phyloP scores from a whole-genome alignment of 2,329 filamentous ascomycete genomes.

The Seiridium unicorne region DNA sequence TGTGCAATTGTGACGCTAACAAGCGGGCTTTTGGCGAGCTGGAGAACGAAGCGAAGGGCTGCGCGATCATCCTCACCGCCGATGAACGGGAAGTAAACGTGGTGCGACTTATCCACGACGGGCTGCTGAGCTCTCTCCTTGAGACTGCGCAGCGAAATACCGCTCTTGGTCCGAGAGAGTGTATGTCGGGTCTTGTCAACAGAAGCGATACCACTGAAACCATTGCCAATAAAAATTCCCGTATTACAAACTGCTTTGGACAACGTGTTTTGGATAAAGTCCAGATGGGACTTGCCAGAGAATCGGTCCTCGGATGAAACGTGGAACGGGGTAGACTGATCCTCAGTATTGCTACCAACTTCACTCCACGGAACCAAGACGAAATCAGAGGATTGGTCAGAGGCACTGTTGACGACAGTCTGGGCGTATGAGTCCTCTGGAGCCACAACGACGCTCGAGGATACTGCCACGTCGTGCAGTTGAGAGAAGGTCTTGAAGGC shows the following conservation, averaged over 20 bases:
- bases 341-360: constrained; percentile 71
- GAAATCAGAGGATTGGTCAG: constrained; percentile 69
- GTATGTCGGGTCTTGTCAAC: constrained; percentile 28
- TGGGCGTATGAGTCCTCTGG: constrained; percentile 78
- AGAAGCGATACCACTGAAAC: constrained; percentile 36
- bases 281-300: constrained; percentile 60
- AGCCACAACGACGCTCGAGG: constrained; percentile 77
- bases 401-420: constrained; percentile 68
- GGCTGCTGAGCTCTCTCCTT: constrained; percentile 57
- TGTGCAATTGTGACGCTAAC: constrained; percentile 77
- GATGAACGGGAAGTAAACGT: constrained; percentile 85
- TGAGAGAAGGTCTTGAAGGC: constrained; percentile 87
- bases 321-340: constrained; percentile 40
- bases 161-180: constrained; percentile 50
- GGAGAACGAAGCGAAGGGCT: constrained; percentile 77
- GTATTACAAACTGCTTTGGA: constrained; percentile 63
- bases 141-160: constrained; percentile 58
- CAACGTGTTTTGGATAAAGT: constrained; percentile 71
- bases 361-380: constrained; percentile 90
- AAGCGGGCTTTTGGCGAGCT: constrained; percentile 75
- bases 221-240: constrained; percentile 76
- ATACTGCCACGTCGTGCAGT: constrained; percentile 78
- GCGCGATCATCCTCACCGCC: constrained; percentile 79
- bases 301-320: constrained; percentile 58
- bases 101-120: constrained; percentile 68